These are phyloP conservation scores for Peniophora sp. DNA, from an alignment of 1,284 basidiomycete genomes.

Conservation along the genomic window DNA sequence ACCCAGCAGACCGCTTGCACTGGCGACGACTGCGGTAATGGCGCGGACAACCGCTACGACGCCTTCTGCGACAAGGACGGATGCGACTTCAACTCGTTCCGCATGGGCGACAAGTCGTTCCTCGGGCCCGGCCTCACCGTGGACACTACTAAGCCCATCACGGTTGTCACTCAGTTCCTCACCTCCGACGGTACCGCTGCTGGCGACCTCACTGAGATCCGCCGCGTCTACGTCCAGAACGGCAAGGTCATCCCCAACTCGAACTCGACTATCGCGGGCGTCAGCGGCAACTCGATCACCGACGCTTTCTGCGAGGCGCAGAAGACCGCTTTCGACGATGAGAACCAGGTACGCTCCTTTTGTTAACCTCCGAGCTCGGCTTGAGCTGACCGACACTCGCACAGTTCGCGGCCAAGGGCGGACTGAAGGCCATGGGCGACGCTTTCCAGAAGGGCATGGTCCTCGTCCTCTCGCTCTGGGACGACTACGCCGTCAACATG, in stretches of 20 bases:
- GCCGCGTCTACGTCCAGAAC: conserved; percentile 45
- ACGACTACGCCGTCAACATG: conserved; percentile 49
- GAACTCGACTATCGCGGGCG: conserved; percentile 31
- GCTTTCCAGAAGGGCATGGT: conserved; percentile 42
- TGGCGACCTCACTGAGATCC: conserved; percentile 41
- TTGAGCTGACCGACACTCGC: too few species aligned
- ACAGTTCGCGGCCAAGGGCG: conserved; percentile 24
- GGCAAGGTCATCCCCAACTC: conserved; percentile 45
- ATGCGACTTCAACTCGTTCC: conserved; percentile 51
- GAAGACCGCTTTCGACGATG: conserved; percentile 30
- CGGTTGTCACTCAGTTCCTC: conserved; percentile 41
- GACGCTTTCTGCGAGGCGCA: conserved; percentile 29
- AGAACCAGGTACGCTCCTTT: conserved; percentile 11
- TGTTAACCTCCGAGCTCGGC: too few species aligned
- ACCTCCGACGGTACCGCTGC: conserved; percentile 35
- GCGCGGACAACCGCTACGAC: conserved; percentile 28
- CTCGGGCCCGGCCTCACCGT: conserved; percentile 36
- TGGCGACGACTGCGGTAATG: conserved; percentile 29
- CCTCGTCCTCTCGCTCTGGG: conserved; percentile 43
- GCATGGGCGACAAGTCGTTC: conserved; percentile 41
- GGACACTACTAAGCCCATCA: conserved; percentile 38
- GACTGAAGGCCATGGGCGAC: conserved; percentile 33
- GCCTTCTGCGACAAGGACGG: conserved; percentile 44
- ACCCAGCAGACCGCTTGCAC: conserved; percentile 31
- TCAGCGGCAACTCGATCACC: conserved; percentile 30